These are phyloP conservation scores for Moniliella sp. DNA, from an alignment of 1,284 basidiomycete genomes.

Conservation along the genomic window DNA sequence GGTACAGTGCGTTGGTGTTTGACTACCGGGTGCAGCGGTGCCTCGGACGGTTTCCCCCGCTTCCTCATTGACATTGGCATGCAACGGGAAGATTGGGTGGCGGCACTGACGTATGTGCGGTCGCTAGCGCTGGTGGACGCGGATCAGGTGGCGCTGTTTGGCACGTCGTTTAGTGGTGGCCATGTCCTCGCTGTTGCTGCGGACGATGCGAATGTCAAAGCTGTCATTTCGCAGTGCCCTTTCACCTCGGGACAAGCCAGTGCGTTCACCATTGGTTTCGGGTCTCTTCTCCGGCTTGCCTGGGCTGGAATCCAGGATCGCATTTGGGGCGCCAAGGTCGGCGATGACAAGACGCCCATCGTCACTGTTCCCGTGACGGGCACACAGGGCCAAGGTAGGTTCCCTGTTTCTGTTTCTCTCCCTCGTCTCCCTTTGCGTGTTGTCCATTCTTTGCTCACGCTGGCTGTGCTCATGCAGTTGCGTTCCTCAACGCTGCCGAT, in stretches of 20 bases:
- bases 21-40: conserved; percentile 18
- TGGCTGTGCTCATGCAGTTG: conserved; percentile 4
- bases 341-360: conserved; percentile 3
- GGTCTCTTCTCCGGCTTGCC: conserved; percentile 4
- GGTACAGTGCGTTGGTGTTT: conserved; percentile 13
- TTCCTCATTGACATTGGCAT: conserved; percentile 9
- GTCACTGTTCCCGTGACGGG: conserved; percentile 8
- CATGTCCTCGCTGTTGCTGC: conserved; percentile 16
- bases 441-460: neutral
- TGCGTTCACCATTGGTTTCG: conserved; percentile 4
- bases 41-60: conserved; percentile 8
- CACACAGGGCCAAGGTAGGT: conserved; percentile 13
- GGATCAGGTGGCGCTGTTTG: conserved; percentile 14
- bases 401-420: neutral
- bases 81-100: conserved; percentile 16
- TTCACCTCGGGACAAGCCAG: conserved; percentile 15
- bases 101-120: conserved; percentile 7
- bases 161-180: conserved; percentile 18
- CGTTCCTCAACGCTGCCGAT: conserved; percentile 17
- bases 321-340: conserved; percentile 9
- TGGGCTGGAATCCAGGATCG: conserved; percentile 6
- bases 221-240: conserved; percentile 16
- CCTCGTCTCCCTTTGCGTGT: neutral
- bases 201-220: conserved; percentile 8
- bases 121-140: conserved; percentile 9